A percentile compares a stretch with the other conserved stretches of the same genome.
These are phyloP conservation scores for Dactylellina sp. DNA, from an alignment of 2,329 filamentous ascomycete genomes.

Conservation along the genomic window DNA sequence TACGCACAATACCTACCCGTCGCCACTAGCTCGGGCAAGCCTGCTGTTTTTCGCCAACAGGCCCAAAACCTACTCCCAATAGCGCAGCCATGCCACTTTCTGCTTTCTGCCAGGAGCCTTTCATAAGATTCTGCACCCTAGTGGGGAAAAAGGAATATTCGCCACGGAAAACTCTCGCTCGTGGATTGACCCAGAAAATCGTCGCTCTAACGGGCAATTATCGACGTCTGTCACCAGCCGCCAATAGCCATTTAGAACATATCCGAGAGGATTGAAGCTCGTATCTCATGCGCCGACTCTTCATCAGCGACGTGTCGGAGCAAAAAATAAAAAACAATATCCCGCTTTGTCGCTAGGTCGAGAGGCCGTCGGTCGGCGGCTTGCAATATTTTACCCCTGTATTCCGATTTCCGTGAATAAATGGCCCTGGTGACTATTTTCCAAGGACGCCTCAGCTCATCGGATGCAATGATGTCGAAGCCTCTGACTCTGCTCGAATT, in stretches of 20 bases:
- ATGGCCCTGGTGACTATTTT: slow-evolving; percentile 27
- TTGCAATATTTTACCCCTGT: slow-evolving; percentile 30
- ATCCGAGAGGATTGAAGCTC: no score
- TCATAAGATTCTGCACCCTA: slow-evolving; percentile 24
- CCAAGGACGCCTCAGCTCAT: neutral
- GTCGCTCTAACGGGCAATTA: slow-evolving; percentile 35
- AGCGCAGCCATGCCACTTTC: slow-evolving; percentile 48
- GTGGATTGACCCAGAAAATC: slow-evolving; percentile 40
- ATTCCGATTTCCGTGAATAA: slow-evolving; percentile 38
- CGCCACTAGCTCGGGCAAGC: slow-evolving; percentile 21
- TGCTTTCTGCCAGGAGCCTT: slow-evolving; percentile 34
- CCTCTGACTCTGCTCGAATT: slow-evolving; percentile 15
- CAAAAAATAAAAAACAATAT: neutral
- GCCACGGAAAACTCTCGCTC: slow-evolving; percentile 36
- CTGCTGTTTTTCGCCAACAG: neutral
- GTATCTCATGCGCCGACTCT: neutral
- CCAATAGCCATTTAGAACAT: no score
- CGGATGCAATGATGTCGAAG: slow-evolving; percentile 15
- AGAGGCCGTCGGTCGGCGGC: neutral
- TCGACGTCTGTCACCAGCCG: no score
- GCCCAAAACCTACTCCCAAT: slow-evolving; percentile 45
- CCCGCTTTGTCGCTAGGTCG: neutral
- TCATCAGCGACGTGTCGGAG: no score
- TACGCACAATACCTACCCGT: slow-evolving; percentile 24
- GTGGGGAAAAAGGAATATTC: slow-evolving; percentile 42